Evolutionary conservation across 169 alveolate genomes (phyloP), one percentile per base, ranked within the genome.

Genomic region (Haemoproteus tartakovskyi): DNA sequence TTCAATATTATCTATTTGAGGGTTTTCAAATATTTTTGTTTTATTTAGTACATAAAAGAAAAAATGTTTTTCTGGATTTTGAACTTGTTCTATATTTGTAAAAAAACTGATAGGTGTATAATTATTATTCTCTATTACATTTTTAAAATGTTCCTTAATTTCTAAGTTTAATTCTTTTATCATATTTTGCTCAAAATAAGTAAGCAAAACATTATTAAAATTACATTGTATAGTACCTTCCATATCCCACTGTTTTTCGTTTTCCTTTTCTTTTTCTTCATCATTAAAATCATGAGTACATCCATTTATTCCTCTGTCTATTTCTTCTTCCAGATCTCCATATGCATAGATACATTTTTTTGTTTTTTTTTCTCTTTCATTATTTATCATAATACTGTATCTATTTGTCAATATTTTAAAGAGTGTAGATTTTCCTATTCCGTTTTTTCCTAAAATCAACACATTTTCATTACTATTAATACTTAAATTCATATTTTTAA

Each of bases 371-470:
- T 40, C 27, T 19, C 24, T 38, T 21, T 18, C 74, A 14, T 47
- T 26, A 9, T 50, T 48, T n/a, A 22, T 50, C 2, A 43, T n/a
- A n/a, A n/a, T n/a, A n/a, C n/a, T n/a, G n/a, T n/a, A 70, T 21
- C 57, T 51, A 2, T 46, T 43, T 22, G 67, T 70, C 36, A 70
- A 48, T 26, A 78, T 36, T 57, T 88, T 84, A 79, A 86, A 79
- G 38, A 88, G 33, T 24, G 89, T 84, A 2, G 90, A 78, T 60
- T 88, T 88, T 3, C 93, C 93, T 18, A 60, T 56, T 26, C 93
- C 93, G 60, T 87, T 88, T 48, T 88, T 88, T 2, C 93, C 93
- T 46, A 88, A 50, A 2, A 88, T 88, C 6, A 90, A 91, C 16
- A 88, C 85, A 41, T 89, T 82, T 14, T 88, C 93, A 12, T 87